Base-by-base conservation (phyloP, 176 grass and related monocot species). In the Alloteropsis semialata region DNA sequence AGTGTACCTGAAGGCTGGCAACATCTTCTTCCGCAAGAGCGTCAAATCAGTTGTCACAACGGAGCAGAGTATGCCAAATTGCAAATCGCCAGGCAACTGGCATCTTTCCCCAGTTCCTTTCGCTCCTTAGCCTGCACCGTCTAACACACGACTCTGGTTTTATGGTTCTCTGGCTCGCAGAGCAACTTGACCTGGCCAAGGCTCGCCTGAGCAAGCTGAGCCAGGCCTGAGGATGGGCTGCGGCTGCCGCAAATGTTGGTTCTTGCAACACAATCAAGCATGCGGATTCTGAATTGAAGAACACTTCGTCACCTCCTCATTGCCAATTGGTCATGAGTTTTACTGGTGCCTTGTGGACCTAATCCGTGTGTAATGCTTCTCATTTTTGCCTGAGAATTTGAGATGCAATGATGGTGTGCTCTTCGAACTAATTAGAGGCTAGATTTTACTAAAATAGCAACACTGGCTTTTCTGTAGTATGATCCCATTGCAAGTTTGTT, bases 1-100 rank as follows among this genome's bases (percentile, higher is more conserved):
- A 0, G 88, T 71, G 29, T 90, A 86, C 72, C 78, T 86, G 73
- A 90, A 78, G 73, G 44, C 83, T 1, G 74, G 88, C 55, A 90
- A 86, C 65, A 64, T 83, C 48, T 90, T 86, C 65, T 82, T 90
- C 67, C 66, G 65, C 28, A 82, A 67, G 88, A 86, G 80, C 19
- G 60, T 82, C 37, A 74, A 86, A 60, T 72, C 79, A 2, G 84
- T 44, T 3, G 41, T 82, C 6, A 21, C 84, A 0, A 77, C 78
- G 5, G 79, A 86, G 74, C 83, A 90, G 57, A 90, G 84, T 90
- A 78, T 1, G 66, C 28, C 12, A 10, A 69, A 43, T 5, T 25
- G 37, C 22, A 39, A 3, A 43, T 25, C 38, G 14, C n/a, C 41
- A 32, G n/a, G n/a, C n/a, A n/a, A n/a, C n/a, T 49, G 48, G 25